Evolutionary conservation across 108 stramenopile species (phyloP).

Genomic region (Schizochytrium sp.): DNA sequence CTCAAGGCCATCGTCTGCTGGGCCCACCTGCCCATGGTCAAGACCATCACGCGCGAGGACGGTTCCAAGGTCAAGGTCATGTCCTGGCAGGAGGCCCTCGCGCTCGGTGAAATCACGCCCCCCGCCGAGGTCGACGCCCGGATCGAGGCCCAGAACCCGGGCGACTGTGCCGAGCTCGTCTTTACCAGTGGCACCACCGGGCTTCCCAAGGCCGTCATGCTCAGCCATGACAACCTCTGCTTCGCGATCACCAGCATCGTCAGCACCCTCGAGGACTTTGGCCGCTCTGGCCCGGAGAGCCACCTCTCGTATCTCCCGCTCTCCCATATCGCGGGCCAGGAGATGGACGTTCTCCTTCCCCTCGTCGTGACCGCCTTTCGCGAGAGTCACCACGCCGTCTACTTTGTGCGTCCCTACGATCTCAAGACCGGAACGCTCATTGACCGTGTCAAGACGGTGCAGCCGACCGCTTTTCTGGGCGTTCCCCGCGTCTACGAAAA

Average conservation of each 20-base stretch:
- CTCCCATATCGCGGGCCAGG: conserved; percentile 50
- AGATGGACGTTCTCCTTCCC: conserved; percentile 33
- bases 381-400: neutral
- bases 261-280: neutral
- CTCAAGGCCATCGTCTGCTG: conserved; percentile 62
- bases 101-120: neutral
- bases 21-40: conserved; percentile 19
- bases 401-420: conserved; percentile 57
- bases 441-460: conserved; percentile 36
- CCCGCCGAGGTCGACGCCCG: conserved; percentile 25
- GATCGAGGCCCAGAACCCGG: conserved; percentile 35
- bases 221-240: conserved; percentile 62
- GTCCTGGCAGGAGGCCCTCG: conserved; percentile 36
- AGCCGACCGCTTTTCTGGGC: conserved; percentile 55
- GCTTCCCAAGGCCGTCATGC: conserved; percentile 70
- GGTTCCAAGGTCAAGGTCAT: conserved; percentile 23
- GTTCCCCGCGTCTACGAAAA: conserved; percentile 63
- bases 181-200: conserved; percentile 74
- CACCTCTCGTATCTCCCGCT: conserved; percentile 37
- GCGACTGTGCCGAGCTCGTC: conserved; percentile 53
- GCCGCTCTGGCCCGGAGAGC: conserved; percentile 20
- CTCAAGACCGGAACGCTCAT: conserved; percentile 47
- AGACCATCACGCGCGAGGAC: conserved; percentile 18
- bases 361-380: conserved; percentile 32
- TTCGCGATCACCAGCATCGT: neutral